phyloP scores from a whole-genome alignment of 495 filamentous ascomycete species.

The Penicillium nucicola region DNA sequence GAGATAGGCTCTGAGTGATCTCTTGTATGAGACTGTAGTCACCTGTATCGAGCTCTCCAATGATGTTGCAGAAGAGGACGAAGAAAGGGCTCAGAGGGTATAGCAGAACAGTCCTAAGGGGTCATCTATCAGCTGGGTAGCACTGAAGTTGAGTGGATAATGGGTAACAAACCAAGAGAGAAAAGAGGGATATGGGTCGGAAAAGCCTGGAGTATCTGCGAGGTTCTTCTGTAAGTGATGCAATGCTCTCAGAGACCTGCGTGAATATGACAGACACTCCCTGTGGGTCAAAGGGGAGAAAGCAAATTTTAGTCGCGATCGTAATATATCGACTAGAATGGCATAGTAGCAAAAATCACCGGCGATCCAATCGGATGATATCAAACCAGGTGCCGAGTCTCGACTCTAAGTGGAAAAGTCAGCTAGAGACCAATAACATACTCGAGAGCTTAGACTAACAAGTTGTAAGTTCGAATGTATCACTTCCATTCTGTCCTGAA shows the following conservation, averaged over 20 bases:
- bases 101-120: conserved; percentile 21
- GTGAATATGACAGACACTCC: conserved; percentile 24
- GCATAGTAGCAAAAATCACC: conserved; percentile 28
- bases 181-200: conserved; percentile 28
- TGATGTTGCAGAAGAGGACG: conserved; percentile 31
- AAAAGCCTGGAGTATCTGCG: conserved; percentile 15
- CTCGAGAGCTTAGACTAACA: conserved; percentile 5
- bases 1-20: conserved; percentile 19
- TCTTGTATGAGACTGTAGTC: conserved; percentile 26
- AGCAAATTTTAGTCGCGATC: conserved; percentile 19
- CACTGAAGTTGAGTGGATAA: neutral
- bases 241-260: conserved; percentile 23
- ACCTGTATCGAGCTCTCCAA: conserved; percentile 19
- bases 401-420: conserved; percentile 8
- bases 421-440: neutral
- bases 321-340: conserved; percentile 30
- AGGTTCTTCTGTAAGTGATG: conserved; percentile 21
- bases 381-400: conserved; percentile 4
- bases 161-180: conserved; percentile 22
- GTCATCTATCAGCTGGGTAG: too few relatives aligned
- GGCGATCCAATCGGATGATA: conserved; percentile 20
- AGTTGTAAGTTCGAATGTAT: conserved; percentile 19
- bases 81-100: conserved; percentile 32
- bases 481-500: conserved; percentile 18
- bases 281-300: conserved; percentile 22